Evolutionary conservation across 768 basidiomycete species (phyloP), one percentile per base, ranked within the genome.

Genomic region (Mycena galopus): DNA sequence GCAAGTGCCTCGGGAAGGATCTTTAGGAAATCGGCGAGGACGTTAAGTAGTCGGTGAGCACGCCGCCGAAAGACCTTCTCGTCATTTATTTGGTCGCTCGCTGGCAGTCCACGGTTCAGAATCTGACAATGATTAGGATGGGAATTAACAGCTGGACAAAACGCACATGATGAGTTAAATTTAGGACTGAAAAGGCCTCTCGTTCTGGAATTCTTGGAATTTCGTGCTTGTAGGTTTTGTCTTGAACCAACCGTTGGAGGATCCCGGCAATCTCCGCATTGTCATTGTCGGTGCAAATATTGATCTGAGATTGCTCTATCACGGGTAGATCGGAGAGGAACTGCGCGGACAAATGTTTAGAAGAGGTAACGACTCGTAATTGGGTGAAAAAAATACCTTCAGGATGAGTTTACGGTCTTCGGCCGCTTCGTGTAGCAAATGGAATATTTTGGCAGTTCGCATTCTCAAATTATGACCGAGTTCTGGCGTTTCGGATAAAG

Each of bases 271-370:
- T 44, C 39, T 44, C 27, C 21, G 35, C 39, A 12, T 11, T 44
- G 25, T 61, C 37, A 25, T 61, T 6, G 6, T 42, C 10, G 25
- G 3, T 29, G n/a, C 14, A 23, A 47, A 44, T 61, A 50, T n/a
- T n/a, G n/a, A 50, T 50, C 8, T 30, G 33, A 44, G 25, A 25
- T 7, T 42, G 60, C 5, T 3, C 2, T 44, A 61, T 44, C 11
- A 44, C 37, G 14, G 60, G 60, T 14, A 61, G 60, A 29, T 61
- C 39, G 16, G 39, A 61, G 12, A 61, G 60, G 60, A 44, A 44
- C 60, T 61, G 37, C 25, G 32, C 6, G 16, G 19, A 19, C 3
- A 44, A 44, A n/a, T 10, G 16, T 29, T 44, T 4, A 61, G 57
- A 61, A 17, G 25, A 21, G 16, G 16, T 42, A 42, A 42, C n/a